Base-by-base conservation (phyloP, 2,329 filamentous ascomycete genomes). In the Cadophora sp. region DNA sequence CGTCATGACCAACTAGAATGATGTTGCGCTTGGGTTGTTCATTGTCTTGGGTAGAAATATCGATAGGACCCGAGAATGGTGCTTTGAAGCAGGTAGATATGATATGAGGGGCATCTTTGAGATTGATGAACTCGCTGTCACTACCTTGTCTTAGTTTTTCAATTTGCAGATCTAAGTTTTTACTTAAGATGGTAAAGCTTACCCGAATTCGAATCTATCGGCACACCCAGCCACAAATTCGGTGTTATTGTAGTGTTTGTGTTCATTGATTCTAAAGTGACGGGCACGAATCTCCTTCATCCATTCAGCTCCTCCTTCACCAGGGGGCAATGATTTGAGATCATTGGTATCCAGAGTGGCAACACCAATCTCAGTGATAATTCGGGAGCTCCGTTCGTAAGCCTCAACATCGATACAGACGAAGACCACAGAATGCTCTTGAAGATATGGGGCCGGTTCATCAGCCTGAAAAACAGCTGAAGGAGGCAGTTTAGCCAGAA, bases 291-390 rank as follows among this genome's bases (percentile, higher is more conserved):
- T 91, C 62, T 84, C 79, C 0, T 81, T 74, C 71, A 87, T 86
- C 94, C 94, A 97, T 46, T 88, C 84, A 50, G 81, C 74, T 3
- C 89, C 92, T 29, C 82, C 79, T 2, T 81, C 74, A 0, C 92
- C 92, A 2, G 92, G 91, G 0, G 86, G 75, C 0, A 89, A 69
- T 8, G 78, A 80, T 0, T 79, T 74, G 26, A 93, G 76, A 46
- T 85, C 79, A 4, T 79, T 73, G 0, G 91, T 94, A 77, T 98
- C 94, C 0, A 98, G 83, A 2, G 90, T 89, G 1, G 93, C 90
- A 50, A 99, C 83, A 0, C 96, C 96, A 48, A 99, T 84, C 79
- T 99, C 96, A 0, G 94, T 97, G 68, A 98, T 85, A 14, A 87
- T 82, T 40, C 84, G 81, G 14, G 88, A 86, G 55, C 87, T 83